Base-by-base conservation (phyloP, 345 rosid genomes). In the Moricandia moricandioides region DNA sequence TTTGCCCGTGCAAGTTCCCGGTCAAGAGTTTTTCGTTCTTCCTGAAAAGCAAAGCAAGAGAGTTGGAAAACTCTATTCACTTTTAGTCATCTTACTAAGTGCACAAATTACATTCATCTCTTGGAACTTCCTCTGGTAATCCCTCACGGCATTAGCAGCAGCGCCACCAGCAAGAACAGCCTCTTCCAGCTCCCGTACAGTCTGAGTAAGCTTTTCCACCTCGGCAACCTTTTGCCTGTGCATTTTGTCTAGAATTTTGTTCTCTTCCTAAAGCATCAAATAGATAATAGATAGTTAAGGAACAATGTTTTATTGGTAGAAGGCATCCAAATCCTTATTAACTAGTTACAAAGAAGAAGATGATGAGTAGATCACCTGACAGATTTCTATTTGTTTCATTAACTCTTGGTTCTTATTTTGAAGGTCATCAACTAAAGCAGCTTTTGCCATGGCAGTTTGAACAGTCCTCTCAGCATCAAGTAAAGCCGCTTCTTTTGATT, bases 161-260 rank as follows among this genome's bases (percentile, higher is more conserved):
- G 97, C 98, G 63, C 97, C 98, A 65, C 98, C 98, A 37, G 98
- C 96, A 80, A 94, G 97, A 82, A 94, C 98, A 70, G 98, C 96
- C 85, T 91, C 97, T 86, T 94, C 98, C 57, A 94, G 89, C 84
- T 94, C 98, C 37, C 97, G 80, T 62, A 94, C 99, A 61, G 96
- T 92, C 84, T 92, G 99, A 39, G 97, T 91, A 65, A 95, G 93
- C 85, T 91, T 94, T 82, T 94, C 98, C 74, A 94, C 97, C 85
- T 94, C 98, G 8, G 97, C 97, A 82, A 94, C 97, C 79, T 94
- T 94, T 80, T 88, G 96, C 56, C 97, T 81, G 64, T 94, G 96
- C 98, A 94, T 87, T 86, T 83, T 88, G 85, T 94, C 98, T 84
- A 94, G 80, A 75, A 94, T 94, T 77, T 91, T 93, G 79, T 91